Evolutionary conservation across 73 alveolate genomes (phyloP).

Genomic region (Blepharisma japonicum): DNA sequence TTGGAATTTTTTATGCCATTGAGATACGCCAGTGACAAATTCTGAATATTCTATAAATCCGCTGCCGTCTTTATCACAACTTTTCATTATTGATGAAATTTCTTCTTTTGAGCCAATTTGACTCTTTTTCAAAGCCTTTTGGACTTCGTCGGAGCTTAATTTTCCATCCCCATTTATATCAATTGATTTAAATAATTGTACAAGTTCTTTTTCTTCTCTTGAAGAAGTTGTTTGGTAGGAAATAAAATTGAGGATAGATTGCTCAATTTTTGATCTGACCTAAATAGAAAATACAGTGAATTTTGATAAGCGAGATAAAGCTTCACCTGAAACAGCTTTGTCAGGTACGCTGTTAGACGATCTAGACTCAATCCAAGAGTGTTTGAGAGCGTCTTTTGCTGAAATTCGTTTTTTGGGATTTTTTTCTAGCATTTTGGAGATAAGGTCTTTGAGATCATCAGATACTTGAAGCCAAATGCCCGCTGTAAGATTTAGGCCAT

Average conservation of each 20-base stretch:
- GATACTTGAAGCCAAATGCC: conserved; percentile 62
- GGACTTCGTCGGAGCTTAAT: too few species aligned
- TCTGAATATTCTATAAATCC: too few species aligned
- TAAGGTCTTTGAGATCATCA: conserved; percentile 65
- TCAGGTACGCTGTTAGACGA: too few species aligned
- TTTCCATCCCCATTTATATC: neutral
- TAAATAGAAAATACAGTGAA: conserved; percentile 6
- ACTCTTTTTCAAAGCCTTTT: too few species aligned
- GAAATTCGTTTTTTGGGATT: conserved; percentile 60
- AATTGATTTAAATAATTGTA: neutral
- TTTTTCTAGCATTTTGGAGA: conserved; percentile 54
- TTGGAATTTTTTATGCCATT: neutral
- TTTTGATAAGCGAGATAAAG: neutral
- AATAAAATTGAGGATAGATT: neutral
- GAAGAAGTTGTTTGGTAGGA: neutral
- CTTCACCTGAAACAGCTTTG: too few species aligned
- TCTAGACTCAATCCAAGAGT: conserved; percentile 55
- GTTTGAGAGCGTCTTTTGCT: conserved; percentile 62
- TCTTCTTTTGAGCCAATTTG: too few species aligned
- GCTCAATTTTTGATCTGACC: neutral
- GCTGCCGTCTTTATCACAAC: too few species aligned
- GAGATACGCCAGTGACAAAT: too few species aligned
- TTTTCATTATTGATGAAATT: too few species aligned
- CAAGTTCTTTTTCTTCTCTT: neutral
- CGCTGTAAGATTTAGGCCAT: conserved; percentile 41